These are phyloP conservation scores for Trichosphaerium sp. DNA, from an alignment of 78 protist genomes.

Conservation along the genomic window DNA sequence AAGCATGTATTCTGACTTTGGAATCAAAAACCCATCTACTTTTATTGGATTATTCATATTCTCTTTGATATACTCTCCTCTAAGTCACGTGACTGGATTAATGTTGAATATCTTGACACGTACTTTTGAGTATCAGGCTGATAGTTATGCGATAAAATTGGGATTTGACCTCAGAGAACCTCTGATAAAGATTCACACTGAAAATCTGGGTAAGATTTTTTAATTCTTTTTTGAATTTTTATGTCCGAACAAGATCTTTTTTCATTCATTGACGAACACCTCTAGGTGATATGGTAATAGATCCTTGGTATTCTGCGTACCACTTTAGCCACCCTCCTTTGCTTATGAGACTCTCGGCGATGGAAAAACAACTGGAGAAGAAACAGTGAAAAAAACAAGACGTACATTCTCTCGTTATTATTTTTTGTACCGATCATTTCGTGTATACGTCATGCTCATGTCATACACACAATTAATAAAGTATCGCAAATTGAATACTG, in stretches of 20 bases:
- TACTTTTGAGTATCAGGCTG: constrained; percentile 56
- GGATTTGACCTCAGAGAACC: neutral
- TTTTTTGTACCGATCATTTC: no score
- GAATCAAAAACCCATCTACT: constrained; percentile 1
- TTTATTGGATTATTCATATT: constrained; percentile 44
- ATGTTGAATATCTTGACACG: constrained; percentile 25
- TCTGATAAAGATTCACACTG: neutral
- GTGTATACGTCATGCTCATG: no score
- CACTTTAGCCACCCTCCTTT: constrained; percentile 49
- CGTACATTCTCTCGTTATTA: no score
- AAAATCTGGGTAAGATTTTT: constrained; percentile 6
- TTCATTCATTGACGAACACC: no score
- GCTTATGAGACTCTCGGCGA: constrained; percentile 16
- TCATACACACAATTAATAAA: no score
- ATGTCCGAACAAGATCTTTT: constrained; percentile 10
- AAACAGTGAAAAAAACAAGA: no score
- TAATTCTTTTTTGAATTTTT: constrained; percentile 2
- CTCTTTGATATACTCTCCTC: constrained; percentile 31
- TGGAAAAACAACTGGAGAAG: no score
- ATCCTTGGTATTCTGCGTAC: constrained; percentile 16
- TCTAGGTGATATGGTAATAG: constrained; percentile 15
- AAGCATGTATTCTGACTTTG: constrained; percentile 40
- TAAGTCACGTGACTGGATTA: constrained; percentile 22
- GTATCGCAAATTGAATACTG: no score
- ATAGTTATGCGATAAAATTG: constrained; percentile 6